Conservation (phyloP, 2,329 filamentous ascomycete species). For the Aureobasidium sp. region DNA sequence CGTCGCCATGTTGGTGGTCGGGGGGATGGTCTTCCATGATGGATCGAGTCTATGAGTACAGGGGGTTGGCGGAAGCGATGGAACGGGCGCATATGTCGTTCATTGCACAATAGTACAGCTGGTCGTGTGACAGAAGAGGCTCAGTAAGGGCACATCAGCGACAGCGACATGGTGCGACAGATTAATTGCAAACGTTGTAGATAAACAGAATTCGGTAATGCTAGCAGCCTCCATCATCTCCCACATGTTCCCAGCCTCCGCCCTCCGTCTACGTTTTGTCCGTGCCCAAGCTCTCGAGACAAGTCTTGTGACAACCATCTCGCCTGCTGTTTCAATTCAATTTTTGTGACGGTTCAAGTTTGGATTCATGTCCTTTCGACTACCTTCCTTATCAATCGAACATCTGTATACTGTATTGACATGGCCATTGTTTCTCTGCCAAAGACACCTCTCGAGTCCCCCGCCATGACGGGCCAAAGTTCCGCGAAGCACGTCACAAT, state of each 20-base stretch:
- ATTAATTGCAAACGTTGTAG: neutral
- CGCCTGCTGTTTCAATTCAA: neutral
- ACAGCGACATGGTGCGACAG: neutral
- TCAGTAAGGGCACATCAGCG: neutral
- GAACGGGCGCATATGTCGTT: neutral
- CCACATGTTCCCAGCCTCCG: neutral
- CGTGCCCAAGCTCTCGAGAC: neutral
- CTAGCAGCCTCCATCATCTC: neutral
- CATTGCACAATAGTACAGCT: neutral
- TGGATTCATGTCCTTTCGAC: neutral
- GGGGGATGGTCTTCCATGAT: neutral
- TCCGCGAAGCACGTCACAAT: slow-evolving; percentile 3
- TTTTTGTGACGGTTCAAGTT: neutral
- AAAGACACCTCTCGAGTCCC: neutral
- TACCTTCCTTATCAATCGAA: neutral
- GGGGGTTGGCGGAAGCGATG: neutral
- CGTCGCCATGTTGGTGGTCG: neutral
- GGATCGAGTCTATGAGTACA: neutral
- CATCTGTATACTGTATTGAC: neutral
- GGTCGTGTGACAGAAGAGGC: neutral
- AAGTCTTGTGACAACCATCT: neutral
- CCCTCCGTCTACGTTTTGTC: neutral
- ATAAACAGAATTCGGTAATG: neutral
- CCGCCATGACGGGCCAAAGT: neutral
- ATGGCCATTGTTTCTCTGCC: neutral